Conservation (phyloP, 306 rosid genomes). For the Vicia villosa region DNA sequence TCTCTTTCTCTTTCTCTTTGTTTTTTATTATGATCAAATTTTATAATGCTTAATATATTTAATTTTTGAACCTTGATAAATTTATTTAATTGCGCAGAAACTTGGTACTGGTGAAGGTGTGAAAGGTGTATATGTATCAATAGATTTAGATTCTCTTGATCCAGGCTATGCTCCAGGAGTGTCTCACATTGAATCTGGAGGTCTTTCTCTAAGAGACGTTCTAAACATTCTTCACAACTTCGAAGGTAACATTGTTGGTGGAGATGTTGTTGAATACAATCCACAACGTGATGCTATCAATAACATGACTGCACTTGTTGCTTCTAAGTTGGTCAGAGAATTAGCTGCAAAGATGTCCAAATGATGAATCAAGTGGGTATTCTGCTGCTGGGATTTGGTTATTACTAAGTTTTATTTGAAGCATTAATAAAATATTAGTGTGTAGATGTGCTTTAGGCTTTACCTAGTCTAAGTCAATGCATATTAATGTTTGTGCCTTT, state of each 20-base stretch:
- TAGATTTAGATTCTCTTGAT: constrained; percentile 81
- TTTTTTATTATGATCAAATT: neutral
- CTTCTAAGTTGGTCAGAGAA: constrained; percentile 82
- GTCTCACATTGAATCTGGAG: constrained; percentile 82
- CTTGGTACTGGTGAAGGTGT: constrained; percentile 90
- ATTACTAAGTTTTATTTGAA: neutral
- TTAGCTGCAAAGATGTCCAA: constrained; percentile 74
- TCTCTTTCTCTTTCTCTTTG: neutral
- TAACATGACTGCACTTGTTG: constrained; percentile 85
- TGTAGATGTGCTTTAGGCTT: neutral
- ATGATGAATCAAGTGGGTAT: constrained; percentile 27
- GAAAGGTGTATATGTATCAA: constrained; percentile 76
- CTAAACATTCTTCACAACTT: constrained; percentile 82
- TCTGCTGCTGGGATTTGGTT: neutral
- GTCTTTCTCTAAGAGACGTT: constrained; percentile 72
- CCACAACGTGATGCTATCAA: constrained; percentile 77
- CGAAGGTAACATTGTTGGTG: constrained; percentile 72
- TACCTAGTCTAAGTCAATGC: neutral
- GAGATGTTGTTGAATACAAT: constrained; percentile 82
- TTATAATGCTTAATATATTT: too few relatives aligned
- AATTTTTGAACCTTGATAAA: too few relatives aligned
- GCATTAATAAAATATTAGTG: too few relatives aligned
- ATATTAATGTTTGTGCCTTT: neutral
- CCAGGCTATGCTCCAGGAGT: constrained; percentile 91
- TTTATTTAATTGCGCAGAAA: constrained; percentile 54